Conservation (phyloP, 768 basidiomycete species). For the Suillus luteus region DNA sequence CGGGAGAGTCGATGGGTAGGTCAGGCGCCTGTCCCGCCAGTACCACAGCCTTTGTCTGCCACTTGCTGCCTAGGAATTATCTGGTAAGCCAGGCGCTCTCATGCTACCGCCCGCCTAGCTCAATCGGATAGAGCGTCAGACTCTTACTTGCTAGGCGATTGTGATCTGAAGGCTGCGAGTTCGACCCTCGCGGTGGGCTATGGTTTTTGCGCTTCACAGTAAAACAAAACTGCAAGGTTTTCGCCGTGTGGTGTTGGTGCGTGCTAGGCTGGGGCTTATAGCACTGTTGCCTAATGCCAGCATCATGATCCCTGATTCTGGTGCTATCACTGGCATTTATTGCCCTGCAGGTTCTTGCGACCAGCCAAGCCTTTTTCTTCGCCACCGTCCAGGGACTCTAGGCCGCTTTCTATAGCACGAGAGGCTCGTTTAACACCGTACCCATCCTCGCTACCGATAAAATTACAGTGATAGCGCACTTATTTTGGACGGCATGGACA, state of each 20-base stretch:
- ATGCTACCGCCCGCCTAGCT: slow-evolving; percentile 44
- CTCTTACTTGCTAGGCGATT: slow-evolving; percentile 38
- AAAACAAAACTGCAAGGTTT: background rate
- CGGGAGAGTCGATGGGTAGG: too few relatives aligned
- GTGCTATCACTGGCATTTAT: background rate
- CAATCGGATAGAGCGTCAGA: slow-evolving; percentile 58
- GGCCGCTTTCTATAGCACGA: background rate
- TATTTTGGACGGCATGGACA: background rate
- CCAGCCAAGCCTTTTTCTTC: too few relatives aligned
- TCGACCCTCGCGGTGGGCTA: slow-evolving; percentile 62
- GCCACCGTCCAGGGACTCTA: background rate
- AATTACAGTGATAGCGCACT: background rate
- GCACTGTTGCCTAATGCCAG: background rate
- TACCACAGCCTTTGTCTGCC: too few relatives aligned
- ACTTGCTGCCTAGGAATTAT: too few relatives aligned
- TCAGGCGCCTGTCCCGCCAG: too few relatives aligned
- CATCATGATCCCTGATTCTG: background rate
- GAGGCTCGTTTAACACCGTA: background rate
- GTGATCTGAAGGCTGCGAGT: slow-evolving; percentile 84
- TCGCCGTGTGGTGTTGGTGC: background rate
- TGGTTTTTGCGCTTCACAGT: background rate
- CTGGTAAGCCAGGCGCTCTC: too few relatives aligned
- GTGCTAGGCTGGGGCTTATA: background rate
- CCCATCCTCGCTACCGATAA: background rate
- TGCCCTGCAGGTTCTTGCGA: too few relatives aligned